Conservation (phyloP, 495 filamentous ascomycete species). For the Opeltia flavorubescens region DNA sequence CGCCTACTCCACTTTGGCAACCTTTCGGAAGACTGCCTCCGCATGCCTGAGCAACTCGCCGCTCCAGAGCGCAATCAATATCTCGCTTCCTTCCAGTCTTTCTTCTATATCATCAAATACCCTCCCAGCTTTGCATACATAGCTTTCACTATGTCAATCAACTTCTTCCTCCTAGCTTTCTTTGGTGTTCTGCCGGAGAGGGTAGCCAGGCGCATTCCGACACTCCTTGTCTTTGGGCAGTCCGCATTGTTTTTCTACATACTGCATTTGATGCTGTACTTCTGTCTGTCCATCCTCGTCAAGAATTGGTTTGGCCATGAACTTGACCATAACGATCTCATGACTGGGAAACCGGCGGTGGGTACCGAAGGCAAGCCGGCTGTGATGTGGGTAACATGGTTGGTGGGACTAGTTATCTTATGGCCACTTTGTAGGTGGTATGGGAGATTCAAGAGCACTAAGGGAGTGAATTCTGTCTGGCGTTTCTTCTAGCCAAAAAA, state of each 20-base stretch:
- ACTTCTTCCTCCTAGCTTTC: slow-evolving; percentile 18
- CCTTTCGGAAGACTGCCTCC: slow-evolving; percentile 21
- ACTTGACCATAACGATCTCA: background rate
- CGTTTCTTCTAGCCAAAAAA: slow-evolving; percentile 1
- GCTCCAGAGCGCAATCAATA: slow-evolving; percentile 16
- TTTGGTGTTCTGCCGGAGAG: slow-evolving; percentile 14
- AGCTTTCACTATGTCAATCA: slow-evolving; percentile 20
- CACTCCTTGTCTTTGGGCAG: slow-evolving; percentile 20
- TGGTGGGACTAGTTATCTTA: background rate
- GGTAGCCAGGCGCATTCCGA: slow-evolving; percentile 8
- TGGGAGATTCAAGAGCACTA: background rate
- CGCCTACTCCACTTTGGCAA: slow-evolving; percentile 20
- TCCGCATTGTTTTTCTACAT: slow-evolving; percentile 25
- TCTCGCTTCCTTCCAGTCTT: slow-evolving; percentile 16
- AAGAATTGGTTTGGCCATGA: background rate
- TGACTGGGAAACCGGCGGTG: background rate
- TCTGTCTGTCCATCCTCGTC: background rate
- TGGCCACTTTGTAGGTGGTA: slow-evolving; percentile 1
- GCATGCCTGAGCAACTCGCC: slow-evolving; percentile 17
- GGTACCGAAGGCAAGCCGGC: background rate
- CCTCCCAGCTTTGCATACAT: slow-evolving; percentile 24
- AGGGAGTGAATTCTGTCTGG: slow-evolving; percentile 1
- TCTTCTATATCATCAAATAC: slow-evolving; percentile 26
- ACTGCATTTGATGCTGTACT: slow-evolving; percentile 1
- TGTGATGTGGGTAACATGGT: slow-evolving; percentile 1